phyloP scores from a whole-genome alignment of 176 grass and related monocot genomes.

The Rhynchospora breviuscula region DNA sequence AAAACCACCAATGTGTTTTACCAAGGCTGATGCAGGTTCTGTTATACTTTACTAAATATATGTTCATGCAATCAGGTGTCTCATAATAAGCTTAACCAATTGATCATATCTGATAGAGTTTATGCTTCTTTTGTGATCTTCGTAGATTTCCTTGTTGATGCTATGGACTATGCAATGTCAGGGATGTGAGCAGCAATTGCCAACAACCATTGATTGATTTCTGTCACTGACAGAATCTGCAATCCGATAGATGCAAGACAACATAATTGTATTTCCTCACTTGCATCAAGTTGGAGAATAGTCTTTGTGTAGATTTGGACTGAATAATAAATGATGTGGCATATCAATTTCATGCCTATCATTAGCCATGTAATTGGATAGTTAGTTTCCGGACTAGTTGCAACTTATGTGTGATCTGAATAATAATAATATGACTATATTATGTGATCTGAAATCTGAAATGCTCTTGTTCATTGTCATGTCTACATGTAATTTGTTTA shows the following conservation, averaged over 20 bases:
- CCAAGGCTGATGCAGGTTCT: slow-evolving; percentile 76
- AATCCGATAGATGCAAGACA: not conserved
- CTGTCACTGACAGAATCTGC: slow-evolving; percentile 2
- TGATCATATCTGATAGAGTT: not conserved
- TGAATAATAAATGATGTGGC: not conserved
- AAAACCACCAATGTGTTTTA: slow-evolving; percentile 99
- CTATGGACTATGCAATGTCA: slow-evolving; percentile 79
- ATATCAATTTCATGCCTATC: not conserved
- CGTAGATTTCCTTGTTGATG: slow-evolving; percentile 79
- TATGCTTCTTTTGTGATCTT: not conserved
- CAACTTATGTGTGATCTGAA: not conserved
- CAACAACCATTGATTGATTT: not conserved
- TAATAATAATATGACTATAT: not conserved
- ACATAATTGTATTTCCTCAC: not conserved
- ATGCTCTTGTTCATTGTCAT: not conserved
- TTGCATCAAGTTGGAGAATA: not conserved
- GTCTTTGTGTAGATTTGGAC: not conserved
- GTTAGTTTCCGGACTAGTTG: not conserved
- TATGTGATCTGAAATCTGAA: not conserved
- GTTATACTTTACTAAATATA: not conserved
- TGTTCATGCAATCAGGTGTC: not conserved
- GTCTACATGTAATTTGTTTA: not conserved
- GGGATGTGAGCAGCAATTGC: slow-evolving; percentile 36
- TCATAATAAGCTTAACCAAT: no score
- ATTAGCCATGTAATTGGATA: not conserved